Evolutionary conservation across 805 yeast species (phyloP).

Genomic region (Komagataella pastoris): DNA sequence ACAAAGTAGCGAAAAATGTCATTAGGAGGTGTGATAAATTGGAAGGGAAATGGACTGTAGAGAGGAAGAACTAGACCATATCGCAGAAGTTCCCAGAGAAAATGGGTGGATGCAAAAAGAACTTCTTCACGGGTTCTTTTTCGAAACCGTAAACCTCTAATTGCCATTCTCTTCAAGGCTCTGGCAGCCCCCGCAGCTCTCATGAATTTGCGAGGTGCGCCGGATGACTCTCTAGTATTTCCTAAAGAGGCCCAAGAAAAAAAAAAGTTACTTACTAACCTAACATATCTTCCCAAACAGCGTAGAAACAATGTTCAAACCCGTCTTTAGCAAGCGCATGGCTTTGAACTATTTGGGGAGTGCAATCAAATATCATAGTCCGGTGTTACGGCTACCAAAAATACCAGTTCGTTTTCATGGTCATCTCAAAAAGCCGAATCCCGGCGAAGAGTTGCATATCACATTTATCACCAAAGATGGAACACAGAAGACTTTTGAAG

Average conservation of each 20-base stretch:
- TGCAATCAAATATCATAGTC: neutral
- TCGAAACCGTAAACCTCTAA: neutral
- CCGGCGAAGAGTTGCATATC: slow-evolving; percentile 82
- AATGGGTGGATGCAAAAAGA: neutral
- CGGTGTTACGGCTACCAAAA: slow-evolving; percentile 5
- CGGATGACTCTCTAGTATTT: neutral
- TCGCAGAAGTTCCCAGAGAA: neutral
- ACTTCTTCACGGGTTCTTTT: neutral
- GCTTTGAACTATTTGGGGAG: neutral
- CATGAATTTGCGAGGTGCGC: neutral
- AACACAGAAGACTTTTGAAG: slow-evolving; percentile 67
- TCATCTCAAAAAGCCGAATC: slow-evolving; percentile 78
- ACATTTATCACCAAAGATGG: slow-evolving; percentile 93
- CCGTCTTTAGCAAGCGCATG: neutral
- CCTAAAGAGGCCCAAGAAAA: neutral
- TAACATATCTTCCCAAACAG: neutral
- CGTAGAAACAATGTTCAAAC: neutral
- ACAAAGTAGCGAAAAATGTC: neutral
- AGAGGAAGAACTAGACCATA: too few relatives aligned
- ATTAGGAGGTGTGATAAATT: neutral
- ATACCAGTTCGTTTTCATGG: slow-evolving; percentile 40
- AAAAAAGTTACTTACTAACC: neutral
- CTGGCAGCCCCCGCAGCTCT: neutral
- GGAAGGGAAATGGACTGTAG: too few relatives aligned
- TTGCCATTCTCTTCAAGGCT: neutral